Evolutionary conservation across 441 rosid species (phyloP).

Genomic region (Populus trichocarpa): DNA sequence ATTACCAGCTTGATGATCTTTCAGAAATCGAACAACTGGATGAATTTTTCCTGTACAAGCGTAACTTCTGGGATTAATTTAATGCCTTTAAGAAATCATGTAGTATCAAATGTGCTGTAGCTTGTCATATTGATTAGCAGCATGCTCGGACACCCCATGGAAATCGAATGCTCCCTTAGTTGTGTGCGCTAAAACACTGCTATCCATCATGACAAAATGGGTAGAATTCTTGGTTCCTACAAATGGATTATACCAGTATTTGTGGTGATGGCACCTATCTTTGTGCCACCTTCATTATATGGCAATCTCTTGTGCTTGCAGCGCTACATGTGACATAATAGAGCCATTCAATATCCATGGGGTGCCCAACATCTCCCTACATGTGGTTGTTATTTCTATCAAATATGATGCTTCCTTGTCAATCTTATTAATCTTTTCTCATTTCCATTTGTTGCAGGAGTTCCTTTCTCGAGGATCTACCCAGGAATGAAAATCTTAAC

Average conservation of each 20-base stretch:
- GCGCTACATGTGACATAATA: neutral
- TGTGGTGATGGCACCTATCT: slow-evolving; percentile 17
- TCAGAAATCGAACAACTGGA: slow-evolving; percentile 50
- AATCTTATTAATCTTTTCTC: slow-evolving; percentile 7
- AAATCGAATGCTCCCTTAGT: slow-evolving; percentile 25
- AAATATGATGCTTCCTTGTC: neutral
- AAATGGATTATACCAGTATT: slow-evolving; percentile 8
- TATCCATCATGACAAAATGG: slow-evolving; percentile 5
- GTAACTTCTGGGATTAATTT: slow-evolving; percentile 42
- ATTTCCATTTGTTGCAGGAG: slow-evolving; percentile 42
- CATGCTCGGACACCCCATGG: slow-evolving; percentile 33
- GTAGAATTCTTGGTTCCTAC: neutral
- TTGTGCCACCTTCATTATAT: slow-evolving; percentile 5
- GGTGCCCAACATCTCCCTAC: slow-evolving; percentile 12
- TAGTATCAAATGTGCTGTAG: slow-evolving; percentile 30
- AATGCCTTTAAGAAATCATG: slow-evolving; percentile 26
- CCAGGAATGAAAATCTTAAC: slow-evolving; percentile 31
- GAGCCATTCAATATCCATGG: slow-evolving; percentile 22
- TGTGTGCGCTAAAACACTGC: neutral
- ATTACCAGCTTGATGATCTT: slow-evolving; percentile 38
- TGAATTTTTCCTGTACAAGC: slow-evolving; percentile 67
- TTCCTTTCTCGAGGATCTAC: slow-evolving; percentile 53
- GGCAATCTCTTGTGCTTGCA: slow-evolving; percentile 4
- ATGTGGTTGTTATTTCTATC: neutral
- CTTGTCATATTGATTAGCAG: slow-evolving; percentile 18